A percentile compares a stretch with the other conserved stretches of the same genome.
Conservation (phyloP, 2,329 filamentous ascomycete species). For the Arthrinium phaeospermum region DNA sequence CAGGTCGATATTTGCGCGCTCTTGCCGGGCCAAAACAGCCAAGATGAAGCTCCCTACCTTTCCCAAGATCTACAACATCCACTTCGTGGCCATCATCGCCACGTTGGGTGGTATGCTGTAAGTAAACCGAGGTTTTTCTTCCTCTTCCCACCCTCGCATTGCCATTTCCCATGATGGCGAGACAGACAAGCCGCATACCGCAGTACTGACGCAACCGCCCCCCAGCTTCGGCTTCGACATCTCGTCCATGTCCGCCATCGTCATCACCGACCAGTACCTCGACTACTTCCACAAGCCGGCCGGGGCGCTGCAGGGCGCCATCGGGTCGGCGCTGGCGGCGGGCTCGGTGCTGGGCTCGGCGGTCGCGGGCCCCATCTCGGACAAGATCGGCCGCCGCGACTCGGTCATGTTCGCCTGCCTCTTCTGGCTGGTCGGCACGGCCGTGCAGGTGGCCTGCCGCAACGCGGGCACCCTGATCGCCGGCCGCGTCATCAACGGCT, state of each 20-base stretch:
- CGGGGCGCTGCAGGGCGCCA: constrained; percentile 55
- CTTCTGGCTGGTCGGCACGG: constrained; percentile 63
- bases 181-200: background rate
- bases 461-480: constrained; percentile 61
- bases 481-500: constrained; percentile 65
- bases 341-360: constrained; percentile 57
- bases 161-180: background rate
- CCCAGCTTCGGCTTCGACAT: constrained; percentile 59
- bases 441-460: constrained; percentile 63
- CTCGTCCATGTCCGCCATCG: constrained; percentile 63
- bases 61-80: constrained; percentile 60
- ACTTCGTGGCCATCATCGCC: constrained; percentile 57
- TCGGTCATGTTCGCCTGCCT: constrained; percentile 51
- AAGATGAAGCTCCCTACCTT: constrained; percentile 31
- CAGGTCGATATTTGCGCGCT: too few species aligned
- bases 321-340: constrained; percentile 57
- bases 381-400: constrained; percentile 52
- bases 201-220: background rate
- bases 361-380: constrained; percentile 54
- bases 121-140: constrained; percentile 26
- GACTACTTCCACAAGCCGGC: constrained; percentile 56
- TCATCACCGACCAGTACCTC: constrained; percentile 56
- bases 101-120: constrained; percentile 57
- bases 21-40: background rate
- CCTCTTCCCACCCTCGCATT: background rate